A percentile compares a stretch with the other conserved stretches of the same genome.
Conservation (phyloP, 2,329 filamentous ascomycete genomes). For the Verticillium tricorpus region DNA sequence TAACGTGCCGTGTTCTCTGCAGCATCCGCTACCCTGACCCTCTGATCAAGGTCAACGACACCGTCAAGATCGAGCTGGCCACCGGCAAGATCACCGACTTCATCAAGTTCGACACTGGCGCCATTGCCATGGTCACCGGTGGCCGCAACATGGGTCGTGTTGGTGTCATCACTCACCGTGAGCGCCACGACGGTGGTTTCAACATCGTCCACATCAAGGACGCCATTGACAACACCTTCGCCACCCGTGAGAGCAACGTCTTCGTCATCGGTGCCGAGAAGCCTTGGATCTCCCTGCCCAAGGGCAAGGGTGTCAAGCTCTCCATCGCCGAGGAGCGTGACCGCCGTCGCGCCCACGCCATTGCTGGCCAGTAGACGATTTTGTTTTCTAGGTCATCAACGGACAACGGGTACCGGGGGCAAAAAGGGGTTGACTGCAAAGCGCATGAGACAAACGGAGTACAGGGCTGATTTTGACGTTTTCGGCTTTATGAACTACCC, state of each 20-base stretch:
- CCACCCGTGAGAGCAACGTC: conserved; percentile 98
- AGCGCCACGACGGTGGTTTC: conserved; percentile 99
- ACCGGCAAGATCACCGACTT: conserved; percentile 98
- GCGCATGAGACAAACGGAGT: conserved; percentile 14
- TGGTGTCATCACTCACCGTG: conserved; percentile 99
- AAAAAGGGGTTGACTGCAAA: conserved; percentile 14
- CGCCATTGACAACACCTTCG: conserved; percentile 99
- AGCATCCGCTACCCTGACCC: conserved; percentile 99
- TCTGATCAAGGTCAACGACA: conserved; percentile 99
- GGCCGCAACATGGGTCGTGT: conserved; percentile 99
- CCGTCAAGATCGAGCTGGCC: conserved; percentile 91
- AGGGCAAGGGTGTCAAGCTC: conserved; percentile 99
- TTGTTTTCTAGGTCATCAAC: not conserved
- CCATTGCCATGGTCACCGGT: conserved; percentile 97
- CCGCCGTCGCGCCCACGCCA: conserved; percentile 72
- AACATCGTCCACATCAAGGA: conserved; percentile 99
- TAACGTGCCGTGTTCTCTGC: conserved; percentile 30
- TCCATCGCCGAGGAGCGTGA: conserved; percentile 98
- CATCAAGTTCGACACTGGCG: conserved; percentile 98
- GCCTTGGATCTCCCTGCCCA: conserved; percentile 98
- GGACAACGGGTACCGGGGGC: conserved; percentile 2
- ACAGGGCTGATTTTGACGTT: conserved; percentile 15
- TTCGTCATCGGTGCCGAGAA: conserved; percentile 99
- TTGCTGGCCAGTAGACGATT: conserved; percentile 44
- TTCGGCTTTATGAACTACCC: conserved; percentile 13